Evolutionary conservation across 2,329 filamentous ascomycete species (phyloP), one percentile per base, ranked within the genome.

Genomic region (Nigrograna mackinnonii): DNA sequence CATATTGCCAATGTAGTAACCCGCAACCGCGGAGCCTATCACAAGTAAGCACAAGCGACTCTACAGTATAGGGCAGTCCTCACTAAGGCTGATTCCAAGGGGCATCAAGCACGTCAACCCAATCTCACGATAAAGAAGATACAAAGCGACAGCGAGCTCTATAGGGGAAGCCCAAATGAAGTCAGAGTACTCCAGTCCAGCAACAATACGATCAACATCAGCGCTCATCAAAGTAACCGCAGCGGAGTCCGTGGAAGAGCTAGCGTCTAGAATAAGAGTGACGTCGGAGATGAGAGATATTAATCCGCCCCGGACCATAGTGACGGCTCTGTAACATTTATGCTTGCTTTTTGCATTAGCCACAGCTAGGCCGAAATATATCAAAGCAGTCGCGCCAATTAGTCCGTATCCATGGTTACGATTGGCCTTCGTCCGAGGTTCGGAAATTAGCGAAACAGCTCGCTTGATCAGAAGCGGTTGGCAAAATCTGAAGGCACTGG

Each of bases 211-310:
- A 24, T 54, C 48, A 22, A 48, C 42, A 19, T 54, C 51, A 6
- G 51, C 39, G 19, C 41, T 47, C 51, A 54, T 54, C 5, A 54
- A 35, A 2, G 51, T 47, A 2, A 54, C 41, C 11, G 51, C 46
- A 24, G 39, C 49, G 4, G 46, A 47, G 18, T 52, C 48, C 9
- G 38, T 41, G 13, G 49, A 32, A 1, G 43, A 39, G 5, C 40
- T 39, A 4, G 39, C 38, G 37, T 40, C 50, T 31, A 52, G 37
- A 2, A 35, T 41, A 3, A 49, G n/a, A 6, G 48, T 51, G 24
- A 45, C 39, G 16, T 43, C 40, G 31, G 46, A 54, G n/a, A 52
- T 47, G 17, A 47, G n/a, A n/a, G 37, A 32, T 21, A 46, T 41
- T 13, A 54, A 39, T 17, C 36, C 36, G 4, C 47, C 47, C 7